phyloP scores from a whole-genome alignment of 306 rosid species.

The Benincasa hispida region DNA sequence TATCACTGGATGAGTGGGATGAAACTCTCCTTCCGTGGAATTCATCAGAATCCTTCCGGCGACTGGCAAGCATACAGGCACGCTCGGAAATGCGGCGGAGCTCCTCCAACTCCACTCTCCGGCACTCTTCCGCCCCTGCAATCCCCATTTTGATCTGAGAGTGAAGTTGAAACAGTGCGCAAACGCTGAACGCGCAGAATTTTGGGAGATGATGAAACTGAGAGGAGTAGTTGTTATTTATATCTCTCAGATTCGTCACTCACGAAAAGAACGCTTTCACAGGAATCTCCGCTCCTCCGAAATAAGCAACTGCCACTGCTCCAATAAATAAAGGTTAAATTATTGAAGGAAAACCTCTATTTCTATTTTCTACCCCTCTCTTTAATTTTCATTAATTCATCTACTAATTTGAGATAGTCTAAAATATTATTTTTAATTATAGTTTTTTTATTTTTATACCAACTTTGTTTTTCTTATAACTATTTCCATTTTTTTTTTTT shows the following conservation, averaged over 20 bases:
- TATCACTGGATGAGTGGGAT: neutral
- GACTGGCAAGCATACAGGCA: conserved; percentile 27
- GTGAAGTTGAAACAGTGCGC: neutral
- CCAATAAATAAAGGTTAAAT: neutral
- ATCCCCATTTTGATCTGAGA: conserved; percentile 37
- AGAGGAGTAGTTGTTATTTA: neutral
- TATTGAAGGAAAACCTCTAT: no score
- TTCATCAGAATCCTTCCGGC: conserved; percentile 36
- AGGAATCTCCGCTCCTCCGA: neutral
- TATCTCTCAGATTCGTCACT: neutral
- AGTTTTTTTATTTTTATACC: no score
- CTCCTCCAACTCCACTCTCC: conserved; percentile 31
- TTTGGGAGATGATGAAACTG: neutral
- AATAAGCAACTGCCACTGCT: neutral
- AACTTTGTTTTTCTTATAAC: no score
- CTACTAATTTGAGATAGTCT: no score
- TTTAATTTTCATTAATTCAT: no score
- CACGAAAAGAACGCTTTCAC: neutral
- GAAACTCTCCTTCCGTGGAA: conserved; percentile 2
- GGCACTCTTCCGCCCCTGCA: conserved; percentile 28
- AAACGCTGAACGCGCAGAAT: neutral
- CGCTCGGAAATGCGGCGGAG: conserved; percentile 26
- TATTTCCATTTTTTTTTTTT: no score
- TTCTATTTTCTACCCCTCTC: no score
- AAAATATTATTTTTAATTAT: no score